Base-by-base conservation (phyloP, 129 eudicot species). In the Helianthus annuus region DNA sequence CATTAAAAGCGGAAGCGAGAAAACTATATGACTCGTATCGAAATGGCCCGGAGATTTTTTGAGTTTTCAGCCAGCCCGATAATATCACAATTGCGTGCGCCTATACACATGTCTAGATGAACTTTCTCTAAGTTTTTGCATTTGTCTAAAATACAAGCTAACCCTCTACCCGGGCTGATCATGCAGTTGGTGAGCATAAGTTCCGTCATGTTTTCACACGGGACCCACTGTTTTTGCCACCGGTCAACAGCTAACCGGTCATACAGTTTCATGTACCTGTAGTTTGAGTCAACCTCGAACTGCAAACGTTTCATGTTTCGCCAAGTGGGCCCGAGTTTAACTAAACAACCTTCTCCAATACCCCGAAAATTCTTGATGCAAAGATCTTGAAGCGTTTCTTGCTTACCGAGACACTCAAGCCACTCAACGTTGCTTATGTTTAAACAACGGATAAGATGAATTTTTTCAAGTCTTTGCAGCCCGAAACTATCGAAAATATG, bases 341-440 rank as follows among this genome's bases (percentile, higher is more conserved):
- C 60, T 1, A 92, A 78, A 57, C 87, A 88, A 16, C 96, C 94
- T 85, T 92, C 96, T 51, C 98, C 96, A 68, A 92, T 86, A 0
- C 87, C 93, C 73, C 96, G 79, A 53, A 96, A 92, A 45, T 86
- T 86, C 75, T 86, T 89, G 7, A 92, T 80, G 60, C 81, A 85
- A 14, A 92, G 83, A 74, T 89, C 85, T 80, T 89, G 86, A 13
- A 92, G 86, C 3, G 71, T 85, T 78, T 85, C 87, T 48, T 70
- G 84, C 71, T 81, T 83, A 6, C 98, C 96, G 58, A 92, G 87
- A 83, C 83, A 89, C 78, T 89, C 96, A 19, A 92, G 80, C 98
- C 98, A 92, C 80, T 87, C 98, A n/a, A 81, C 82, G 15, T 88
- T 85, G 34, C 76, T 81, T 10, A 92, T 71, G 64, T 89, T 85